phyloP scores from a whole-genome alignment of 2,329 filamentous ascomycete species.

The Colletotrichum graminicola region DNA sequence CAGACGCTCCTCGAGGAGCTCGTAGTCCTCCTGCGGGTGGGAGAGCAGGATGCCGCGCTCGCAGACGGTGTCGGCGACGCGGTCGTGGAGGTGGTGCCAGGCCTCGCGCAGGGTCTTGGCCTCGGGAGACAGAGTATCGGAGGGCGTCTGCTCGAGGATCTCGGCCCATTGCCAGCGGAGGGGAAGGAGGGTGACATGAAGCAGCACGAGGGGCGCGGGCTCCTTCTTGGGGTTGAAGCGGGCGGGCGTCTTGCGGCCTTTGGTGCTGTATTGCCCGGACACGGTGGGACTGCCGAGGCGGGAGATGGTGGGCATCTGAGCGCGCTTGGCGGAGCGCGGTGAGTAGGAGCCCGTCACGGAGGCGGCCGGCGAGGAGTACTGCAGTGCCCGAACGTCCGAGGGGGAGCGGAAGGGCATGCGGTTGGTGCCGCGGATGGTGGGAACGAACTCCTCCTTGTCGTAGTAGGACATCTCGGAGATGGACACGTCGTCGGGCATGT shows the following conservation, averaged over 20 bases:
- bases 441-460: constrained; percentile 61
- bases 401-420: constrained; percentile 77
- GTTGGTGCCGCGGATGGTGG: constrained; percentile 69
- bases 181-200: constrained; percentile 83
- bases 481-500: constrained; percentile 66
- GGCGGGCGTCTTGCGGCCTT: constrained; percentile 65
- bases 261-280: constrained; percentile 67
- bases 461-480: constrained; percentile 54
- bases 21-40: constrained; percentile 84
- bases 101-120: constrained; percentile 69
- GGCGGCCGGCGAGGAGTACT: constrained; percentile 76
- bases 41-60: constrained; percentile 80
- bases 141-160: constrained; percentile 60
- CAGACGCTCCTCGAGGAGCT: constrained; percentile 63
- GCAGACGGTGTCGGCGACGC: constrained; percentile 78
- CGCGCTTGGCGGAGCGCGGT: constrained; percentile 65
- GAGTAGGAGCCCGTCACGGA: constrained; percentile 64
- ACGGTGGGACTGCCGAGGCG: constrained; percentile 67
- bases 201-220: constrained; percentile 75
- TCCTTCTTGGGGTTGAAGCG: constrained; percentile 69
- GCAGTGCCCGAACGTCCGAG: constrained; percentile 76
- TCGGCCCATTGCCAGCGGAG: constrained; percentile 74
- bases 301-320: constrained; percentile 62
- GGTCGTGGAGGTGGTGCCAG: constrained; percentile 76
- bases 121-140: constrained; percentile 56